Conservation (phyloP, 2,329 filamentous ascomycete species). For the Sclerotiophoma versabilis region DNA sequence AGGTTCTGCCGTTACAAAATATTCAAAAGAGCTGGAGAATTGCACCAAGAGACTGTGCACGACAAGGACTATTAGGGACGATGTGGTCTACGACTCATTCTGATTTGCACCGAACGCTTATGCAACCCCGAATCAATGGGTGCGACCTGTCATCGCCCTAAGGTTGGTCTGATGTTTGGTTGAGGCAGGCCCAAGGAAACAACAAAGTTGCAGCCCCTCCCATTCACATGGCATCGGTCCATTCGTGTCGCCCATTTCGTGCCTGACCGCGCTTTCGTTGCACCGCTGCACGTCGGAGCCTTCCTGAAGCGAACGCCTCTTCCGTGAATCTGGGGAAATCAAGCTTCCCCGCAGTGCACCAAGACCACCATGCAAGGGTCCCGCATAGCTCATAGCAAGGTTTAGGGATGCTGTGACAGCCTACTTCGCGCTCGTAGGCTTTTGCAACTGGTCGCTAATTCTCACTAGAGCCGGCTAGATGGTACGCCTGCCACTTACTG, state of each 20-base stretch:
- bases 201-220: not conserved
- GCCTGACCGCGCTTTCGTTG: not conserved
- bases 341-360: conserved; percentile 16
- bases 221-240: conserved; percentile 13
- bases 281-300: conserved; percentile 2
- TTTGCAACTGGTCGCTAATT: not conserved
- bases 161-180: too few relatives aligned
- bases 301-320: conserved; percentile 10
- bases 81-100: too few relatives aligned
- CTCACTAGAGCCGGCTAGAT: not conserved
- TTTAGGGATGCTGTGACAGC: not conserved
- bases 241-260: not conserved
- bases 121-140: too few relatives aligned
- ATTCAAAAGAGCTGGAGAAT: not conserved
- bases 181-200: not conserved
- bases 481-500: not conserved
- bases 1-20: too few relatives aligned
- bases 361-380: not conserved
- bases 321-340: conserved; percentile 1
- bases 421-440: not conserved
- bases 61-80: too few relatives aligned
- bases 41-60: not conserved
- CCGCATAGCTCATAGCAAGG: not conserved
- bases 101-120: too few relatives aligned
- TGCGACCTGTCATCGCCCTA: not conserved